Evolutionary conservation across 2,329 filamentous ascomycete genomes (phyloP).

Genomic region (Didymella pinodella): DNA sequence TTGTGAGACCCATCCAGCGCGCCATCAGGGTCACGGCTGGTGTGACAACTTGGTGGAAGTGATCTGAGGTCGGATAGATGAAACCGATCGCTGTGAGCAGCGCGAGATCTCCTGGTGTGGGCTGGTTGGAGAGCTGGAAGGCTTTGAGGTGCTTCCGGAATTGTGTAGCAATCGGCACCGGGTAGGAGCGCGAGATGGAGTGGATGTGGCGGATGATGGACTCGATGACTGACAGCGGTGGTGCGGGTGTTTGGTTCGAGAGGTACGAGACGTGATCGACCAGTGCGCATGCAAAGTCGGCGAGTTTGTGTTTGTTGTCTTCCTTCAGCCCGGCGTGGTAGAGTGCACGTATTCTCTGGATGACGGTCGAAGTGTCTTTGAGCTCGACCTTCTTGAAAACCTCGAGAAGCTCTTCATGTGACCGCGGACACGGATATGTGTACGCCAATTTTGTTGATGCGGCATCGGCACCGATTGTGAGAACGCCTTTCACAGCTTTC

Average conservation of each 20-base stretch:
- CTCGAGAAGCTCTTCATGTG: slow-evolving; percentile 74
- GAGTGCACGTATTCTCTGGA: slow-evolving; percentile 90
- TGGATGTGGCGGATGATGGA: slow-evolving; percentile 87
- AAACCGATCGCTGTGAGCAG: slow-evolving; percentile 83
- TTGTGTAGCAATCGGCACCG: slow-evolving; percentile 76
- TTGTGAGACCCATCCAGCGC: slow-evolving; percentile 81
- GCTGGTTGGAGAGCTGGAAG: slow-evolving; percentile 63
- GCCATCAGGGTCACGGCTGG: slow-evolving; percentile 86
- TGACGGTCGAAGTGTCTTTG: slow-evolving; percentile 74
- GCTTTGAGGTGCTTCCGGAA: slow-evolving; percentile 76
- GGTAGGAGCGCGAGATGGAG: slow-evolving; percentile 86
- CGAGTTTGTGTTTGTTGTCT: slow-evolving; percentile 84
- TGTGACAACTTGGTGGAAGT: slow-evolving; percentile 95
- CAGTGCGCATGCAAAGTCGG: slow-evolving; percentile 70
- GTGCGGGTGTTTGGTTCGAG: slow-evolving; percentile 58
- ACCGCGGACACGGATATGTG: slow-evolving; percentile 85
- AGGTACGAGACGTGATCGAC: slow-evolving; percentile 72
- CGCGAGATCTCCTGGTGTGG: slow-evolving; percentile 75
- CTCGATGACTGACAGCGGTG: slow-evolving; percentile 75
- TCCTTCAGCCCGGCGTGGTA: slow-evolving; percentile 87
- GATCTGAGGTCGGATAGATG: slow-evolving; percentile 93
- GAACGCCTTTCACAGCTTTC: slow-evolving; percentile 54
- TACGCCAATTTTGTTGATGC: slow-evolving; percentile 70
- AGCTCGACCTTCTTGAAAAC: slow-evolving; percentile 68
- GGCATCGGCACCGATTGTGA: slow-evolving; percentile 51